Evolutionary conservation across 139 green algal genomes (phyloP), one percentile per base, ranked within the genome.

Genomic region (Desmodesmus armatus): DNA sequence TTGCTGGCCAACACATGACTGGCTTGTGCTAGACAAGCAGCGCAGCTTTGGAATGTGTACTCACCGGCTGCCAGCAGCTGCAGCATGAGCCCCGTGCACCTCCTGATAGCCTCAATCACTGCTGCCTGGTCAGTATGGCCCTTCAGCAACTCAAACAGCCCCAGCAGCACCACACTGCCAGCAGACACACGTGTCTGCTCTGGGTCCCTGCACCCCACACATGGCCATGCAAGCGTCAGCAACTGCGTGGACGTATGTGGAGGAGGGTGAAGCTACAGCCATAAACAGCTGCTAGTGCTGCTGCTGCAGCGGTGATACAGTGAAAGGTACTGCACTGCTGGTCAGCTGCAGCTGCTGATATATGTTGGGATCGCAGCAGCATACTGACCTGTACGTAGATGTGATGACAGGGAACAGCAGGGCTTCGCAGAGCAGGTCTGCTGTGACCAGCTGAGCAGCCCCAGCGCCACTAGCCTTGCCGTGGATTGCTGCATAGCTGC

Each of bases 51-150:
- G 9, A 41, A 4, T 3, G 11, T 79, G 29, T n/a, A 62, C 77
- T 63, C 62, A 84, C 78, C 78, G 11, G n/a, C 49, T 43, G 29
- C 63, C 19, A 84, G 41, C 29, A 84, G 62, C 62, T 84, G 78
- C 41, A 84, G 5, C 43, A 76, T 66, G 35, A 84, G 62, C 62
- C 43, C 62, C 63, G 77, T n/a, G 78, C 78, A 69, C 27, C 39
- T 21, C 1, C 29, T 37, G 60, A 84, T 29, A 3, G 63, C 78
- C 41, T 77, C 44, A n/a, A 67, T 39, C 11, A 65, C 55, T 15
- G 67, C 40, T 13, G n/a, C 19, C 62, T 77, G 78, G 21, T 70
- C n/a, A 27, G 27, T 33, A 27, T 77, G 41, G 4, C 9, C 63
- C 29, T 76, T 71, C 63, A 84, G n/a, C 62, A 77, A 39, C 62